Evolutionary conservation across 2,329 filamentous ascomycete species (phyloP).

Genomic region (Lasiodiplodia gonubiensis): DNA sequence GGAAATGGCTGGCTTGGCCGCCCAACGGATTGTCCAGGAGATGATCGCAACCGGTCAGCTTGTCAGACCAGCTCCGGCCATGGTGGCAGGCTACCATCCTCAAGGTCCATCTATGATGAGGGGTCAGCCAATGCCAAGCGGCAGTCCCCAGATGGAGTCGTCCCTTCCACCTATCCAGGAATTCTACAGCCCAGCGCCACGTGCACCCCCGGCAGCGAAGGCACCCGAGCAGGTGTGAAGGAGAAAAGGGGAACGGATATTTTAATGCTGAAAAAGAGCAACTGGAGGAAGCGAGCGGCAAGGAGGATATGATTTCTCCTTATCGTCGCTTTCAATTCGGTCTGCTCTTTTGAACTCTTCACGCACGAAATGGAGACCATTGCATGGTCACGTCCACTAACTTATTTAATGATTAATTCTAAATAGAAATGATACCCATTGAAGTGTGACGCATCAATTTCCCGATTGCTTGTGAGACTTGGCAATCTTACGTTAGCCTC

Average conservation of each 20-base stretch:
- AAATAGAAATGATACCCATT: constrained; percentile 3
- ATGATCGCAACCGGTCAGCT: constrained; percentile 18
- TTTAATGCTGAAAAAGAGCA: not conserved
- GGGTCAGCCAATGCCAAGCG: not conserved
- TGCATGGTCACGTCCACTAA: not conserved
- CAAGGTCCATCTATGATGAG: not conserved
- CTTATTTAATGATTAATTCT: not conserved
- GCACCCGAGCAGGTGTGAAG: not conserved
- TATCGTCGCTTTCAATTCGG: not conserved
- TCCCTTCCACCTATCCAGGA: not conserved
- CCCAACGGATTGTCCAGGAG: constrained; percentile 18
- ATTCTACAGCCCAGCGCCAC: constrained; percentile 2
- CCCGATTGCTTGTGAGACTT: not conserved
- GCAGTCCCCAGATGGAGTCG: not conserved
- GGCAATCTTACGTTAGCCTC: not conserved
- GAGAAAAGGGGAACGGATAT: not conserved
- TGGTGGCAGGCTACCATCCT: not conserved
- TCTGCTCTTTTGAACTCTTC: not conserved
- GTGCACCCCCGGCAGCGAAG: not conserved
- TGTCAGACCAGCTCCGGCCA: constrained; percentile 4
- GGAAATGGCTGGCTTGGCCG: not conserved
- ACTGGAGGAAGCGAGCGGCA: not conserved
- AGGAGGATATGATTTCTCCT: too few species aligned
- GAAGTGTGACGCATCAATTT: too few species aligned
- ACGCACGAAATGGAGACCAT: not conserved